Conservation (phyloP, 73 alveolate species). For the Paramecium primaurelia region DNA sequence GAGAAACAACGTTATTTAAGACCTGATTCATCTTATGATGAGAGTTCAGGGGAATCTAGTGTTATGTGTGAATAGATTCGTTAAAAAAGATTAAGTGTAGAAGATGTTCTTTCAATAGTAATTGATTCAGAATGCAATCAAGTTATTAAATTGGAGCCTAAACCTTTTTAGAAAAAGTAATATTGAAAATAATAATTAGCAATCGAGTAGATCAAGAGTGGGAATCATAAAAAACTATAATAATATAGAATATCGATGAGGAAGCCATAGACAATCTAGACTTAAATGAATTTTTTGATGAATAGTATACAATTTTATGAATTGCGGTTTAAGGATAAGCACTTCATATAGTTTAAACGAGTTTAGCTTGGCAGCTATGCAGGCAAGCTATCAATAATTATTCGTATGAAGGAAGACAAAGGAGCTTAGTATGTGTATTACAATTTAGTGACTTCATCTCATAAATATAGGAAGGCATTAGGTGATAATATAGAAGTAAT, state of each 20-base stretch:
- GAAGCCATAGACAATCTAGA: not conserved
- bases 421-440: conserved; percentile 39
- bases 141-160: not conserved
- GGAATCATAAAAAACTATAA: not conserved
- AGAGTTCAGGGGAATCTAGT: conserved; percentile 44
- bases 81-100: not conserved
- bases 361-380: conserved; percentile 45
- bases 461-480: conserved; percentile 7
- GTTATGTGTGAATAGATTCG: conserved; percentile 14
- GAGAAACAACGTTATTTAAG: not conserved
- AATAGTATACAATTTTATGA: conserved; percentile 21
- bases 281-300: conserved; percentile 4
- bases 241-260: not conserved
- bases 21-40: not conserved
- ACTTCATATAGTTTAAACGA: conserved; percentile 27
- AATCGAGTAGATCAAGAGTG: conserved; percentile 21
- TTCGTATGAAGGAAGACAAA: conserved; percentile 26
- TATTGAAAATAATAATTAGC: not conserved
- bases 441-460: not conserved
- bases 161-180: conserved; percentile 21
- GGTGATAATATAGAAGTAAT: conserved; percentile 18
- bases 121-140: not conserved
- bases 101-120: not conserved
- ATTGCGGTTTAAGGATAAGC: conserved; percentile 52
- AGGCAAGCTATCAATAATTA: conserved; percentile 17